These are phyloP conservation scores for Rhizopus delemar DNA, from an alignment of 371 early-diverging fungal species.

Conservation along the genomic window DNA sequence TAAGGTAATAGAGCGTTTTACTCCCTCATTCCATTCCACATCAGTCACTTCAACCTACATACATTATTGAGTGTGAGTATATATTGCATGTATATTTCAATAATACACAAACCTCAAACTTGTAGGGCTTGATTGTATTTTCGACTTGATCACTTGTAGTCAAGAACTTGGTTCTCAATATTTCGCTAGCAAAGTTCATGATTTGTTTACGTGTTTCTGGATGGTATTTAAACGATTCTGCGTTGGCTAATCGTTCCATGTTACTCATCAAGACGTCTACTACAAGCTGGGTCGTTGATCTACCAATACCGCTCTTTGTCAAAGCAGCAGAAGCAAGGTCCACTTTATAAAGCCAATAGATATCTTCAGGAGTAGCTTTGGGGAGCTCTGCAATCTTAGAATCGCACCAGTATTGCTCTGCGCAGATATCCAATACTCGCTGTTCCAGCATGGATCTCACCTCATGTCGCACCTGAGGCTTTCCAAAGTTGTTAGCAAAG, in stretches of 20 bases:
- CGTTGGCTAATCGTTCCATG: slow-evolving; percentile 77
- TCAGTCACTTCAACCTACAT: slow-evolving; percentile 81
- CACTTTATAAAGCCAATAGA: slow-evolving; percentile 83
- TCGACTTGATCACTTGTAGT: slow-evolving; percentile 95
- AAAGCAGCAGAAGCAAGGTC: slow-evolving; percentile 81
- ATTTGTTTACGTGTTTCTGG: slow-evolving; percentile 80
- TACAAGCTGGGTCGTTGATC: slow-evolving; percentile 87
- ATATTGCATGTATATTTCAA: too few relatives aligned
- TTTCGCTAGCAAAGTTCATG: slow-evolving; percentile 78
- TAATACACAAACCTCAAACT: slow-evolving; percentile 70
- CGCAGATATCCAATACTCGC: slow-evolving; percentile 87
- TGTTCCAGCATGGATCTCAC: slow-evolving; percentile 89
- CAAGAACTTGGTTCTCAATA: slow-evolving; percentile 82
- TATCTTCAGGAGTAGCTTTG: slow-evolving; percentile 55
- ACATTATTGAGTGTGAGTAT: too few relatives aligned
- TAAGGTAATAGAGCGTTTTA: slow-evolving; percentile 70
- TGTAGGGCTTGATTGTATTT: slow-evolving; percentile 97
- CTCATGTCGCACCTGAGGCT: slow-evolving; percentile 86
- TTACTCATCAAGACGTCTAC: slow-evolving; percentile 83
- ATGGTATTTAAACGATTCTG: slow-evolving; percentile 86
- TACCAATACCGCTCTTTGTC: slow-evolving; percentile 93
- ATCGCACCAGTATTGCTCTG: slow-evolving; percentile 91
- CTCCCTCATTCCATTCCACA: slow-evolving; percentile 90
- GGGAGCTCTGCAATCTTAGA: slow-evolving; percentile 68
- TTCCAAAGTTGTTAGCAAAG: slow-evolving; percentile 86